Evolutionary conservation across 129 eudicot genomes (phyloP).

Genomic region (Lonicera japonica): DNA sequence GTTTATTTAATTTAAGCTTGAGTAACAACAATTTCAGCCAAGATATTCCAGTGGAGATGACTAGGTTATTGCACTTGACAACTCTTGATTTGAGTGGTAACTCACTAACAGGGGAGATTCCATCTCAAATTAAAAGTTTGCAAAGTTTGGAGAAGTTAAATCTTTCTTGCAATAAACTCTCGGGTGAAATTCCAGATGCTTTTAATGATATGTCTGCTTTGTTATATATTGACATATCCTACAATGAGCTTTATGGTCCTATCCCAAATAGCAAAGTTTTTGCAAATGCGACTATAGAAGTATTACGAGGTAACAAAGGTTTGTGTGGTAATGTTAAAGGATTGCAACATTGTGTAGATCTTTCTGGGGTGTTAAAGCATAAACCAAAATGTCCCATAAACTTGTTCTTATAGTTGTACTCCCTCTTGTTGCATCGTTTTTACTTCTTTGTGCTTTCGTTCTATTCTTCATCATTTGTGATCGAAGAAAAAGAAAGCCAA

Average conservation of each 20-base stretch:
- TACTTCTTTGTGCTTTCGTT: constrained; percentile 5
- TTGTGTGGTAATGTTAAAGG: constrained; percentile 27
- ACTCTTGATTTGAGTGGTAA: constrained; percentile 24
- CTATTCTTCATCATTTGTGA: neutral
- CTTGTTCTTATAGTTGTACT: constrained; percentile 16
- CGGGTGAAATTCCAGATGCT: constrained; percentile 28
- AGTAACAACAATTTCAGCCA: constrained; percentile 10
- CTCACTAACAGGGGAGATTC: constrained; percentile 21
- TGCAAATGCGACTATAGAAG: constrained; percentile 10
- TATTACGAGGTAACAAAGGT: constrained; percentile 22
- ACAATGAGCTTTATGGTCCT: constrained; percentile 21
- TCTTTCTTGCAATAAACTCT: constrained; percentile 21
- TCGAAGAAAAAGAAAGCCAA: constrained; percentile 1
- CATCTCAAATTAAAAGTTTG: constrained; percentile 9
- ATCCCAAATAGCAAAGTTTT: constrained; percentile 24
- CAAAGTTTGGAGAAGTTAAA: constrained; percentile 13
- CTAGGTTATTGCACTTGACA: neutral
- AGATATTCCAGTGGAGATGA: constrained; percentile 10
- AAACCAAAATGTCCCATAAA: neutral
- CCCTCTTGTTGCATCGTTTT: constrained; percentile 18
- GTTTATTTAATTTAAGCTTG: constrained; percentile 16
- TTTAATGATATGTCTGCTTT: constrained; percentile 2
- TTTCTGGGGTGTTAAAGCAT: neutral
- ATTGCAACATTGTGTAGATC: constrained; percentile 13
- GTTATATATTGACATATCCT: constrained; percentile 20